Percentiles rank a stretch among this genome's conserved stretches.
Evolutionary conservation across 2,329 filamentous ascomycete genomes (phyloP).

Genomic region (Claviceps pazoutovae): DNA sequence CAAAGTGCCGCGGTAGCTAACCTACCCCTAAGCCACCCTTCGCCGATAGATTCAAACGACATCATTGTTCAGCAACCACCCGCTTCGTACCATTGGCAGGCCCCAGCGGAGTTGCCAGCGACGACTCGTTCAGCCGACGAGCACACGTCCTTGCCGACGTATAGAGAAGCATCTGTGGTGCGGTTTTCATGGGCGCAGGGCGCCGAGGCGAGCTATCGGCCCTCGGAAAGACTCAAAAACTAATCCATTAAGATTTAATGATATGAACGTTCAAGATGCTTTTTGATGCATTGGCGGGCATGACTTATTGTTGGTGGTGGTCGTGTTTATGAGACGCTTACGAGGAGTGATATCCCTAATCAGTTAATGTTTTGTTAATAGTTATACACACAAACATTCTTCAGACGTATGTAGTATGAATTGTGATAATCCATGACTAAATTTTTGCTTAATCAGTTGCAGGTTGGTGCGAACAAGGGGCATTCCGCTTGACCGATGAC

Average conservation of each 20-base stretch:
- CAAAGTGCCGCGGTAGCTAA: neutral
- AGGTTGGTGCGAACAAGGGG: neutral
- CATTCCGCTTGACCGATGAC: no score
- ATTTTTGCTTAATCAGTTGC: no score
- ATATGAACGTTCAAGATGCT: no score
- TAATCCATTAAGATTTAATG: neutral
- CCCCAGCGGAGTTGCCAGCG: conserved; percentile 3
- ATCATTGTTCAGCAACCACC: neutral
- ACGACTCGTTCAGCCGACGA: conserved; percentile 13
- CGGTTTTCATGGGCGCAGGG: conserved; percentile 18
- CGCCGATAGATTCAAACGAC: neutral
- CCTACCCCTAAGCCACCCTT: neutral
- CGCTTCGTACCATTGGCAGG: conserved; percentile 1
- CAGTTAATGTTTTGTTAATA: no score
- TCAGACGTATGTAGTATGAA: no score
- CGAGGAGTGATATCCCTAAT: neutral
- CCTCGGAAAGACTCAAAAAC: conserved; percentile 7
- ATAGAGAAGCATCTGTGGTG: conserved; percentile 12
- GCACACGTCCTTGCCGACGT: conserved; percentile 20
- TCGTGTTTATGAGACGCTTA: neutral
- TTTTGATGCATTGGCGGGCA: no score
- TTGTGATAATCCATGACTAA: no score
- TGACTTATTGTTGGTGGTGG: neutral
- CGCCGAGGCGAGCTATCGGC: conserved; percentile 15
- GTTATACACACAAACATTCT: no score